phyloP scores from a whole-genome alignment of 2,329 filamentous ascomycete genomes.

The Colletotrichum chrysophilum region DNA sequence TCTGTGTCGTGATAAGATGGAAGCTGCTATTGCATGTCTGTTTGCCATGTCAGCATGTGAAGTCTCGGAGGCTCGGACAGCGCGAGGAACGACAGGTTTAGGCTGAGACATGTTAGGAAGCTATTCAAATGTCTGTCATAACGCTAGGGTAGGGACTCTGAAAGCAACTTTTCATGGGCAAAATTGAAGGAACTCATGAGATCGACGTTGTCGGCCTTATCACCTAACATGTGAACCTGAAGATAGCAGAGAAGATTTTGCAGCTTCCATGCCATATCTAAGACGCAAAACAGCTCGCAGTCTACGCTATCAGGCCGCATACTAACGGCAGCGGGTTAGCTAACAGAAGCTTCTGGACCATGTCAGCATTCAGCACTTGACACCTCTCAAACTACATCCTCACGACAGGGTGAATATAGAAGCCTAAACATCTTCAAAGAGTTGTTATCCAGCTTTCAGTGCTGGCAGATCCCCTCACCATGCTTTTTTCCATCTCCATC shows the following conservation, averaged over 20 bases:
- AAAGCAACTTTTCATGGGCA: neutral
- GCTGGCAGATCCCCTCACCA: neutral
- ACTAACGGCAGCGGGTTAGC: neutral
- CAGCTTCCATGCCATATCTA: neutral
- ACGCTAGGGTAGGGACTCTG: fast-evolving
- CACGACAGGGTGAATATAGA: fast-evolving
- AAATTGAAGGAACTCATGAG: neutral
- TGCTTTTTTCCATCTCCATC: neutral
- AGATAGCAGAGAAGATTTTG: fast-evolving
- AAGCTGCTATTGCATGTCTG: no score
- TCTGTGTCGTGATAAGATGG: no score
- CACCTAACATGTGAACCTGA: neutral
- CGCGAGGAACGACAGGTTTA: neutral
- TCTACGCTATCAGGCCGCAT: neutral
- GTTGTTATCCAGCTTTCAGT: fast-evolving
- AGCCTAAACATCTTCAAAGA: fast-evolving
- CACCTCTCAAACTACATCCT: neutral
- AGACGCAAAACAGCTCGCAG: neutral
- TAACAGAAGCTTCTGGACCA: neutral
- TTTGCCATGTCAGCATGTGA: neutral
- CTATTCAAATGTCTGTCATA: fast-evolving
- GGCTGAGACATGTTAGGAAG: neutral
- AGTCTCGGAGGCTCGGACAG: neutral
- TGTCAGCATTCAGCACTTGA: neutral
- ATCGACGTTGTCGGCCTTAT: neutral